A percentile compares a stretch with the other conserved stretches of the same genome.
Evolutionary conservation across 2,329 filamentous ascomycete species (phyloP).

Genomic region (Colletotrichum paranaense): DNA sequence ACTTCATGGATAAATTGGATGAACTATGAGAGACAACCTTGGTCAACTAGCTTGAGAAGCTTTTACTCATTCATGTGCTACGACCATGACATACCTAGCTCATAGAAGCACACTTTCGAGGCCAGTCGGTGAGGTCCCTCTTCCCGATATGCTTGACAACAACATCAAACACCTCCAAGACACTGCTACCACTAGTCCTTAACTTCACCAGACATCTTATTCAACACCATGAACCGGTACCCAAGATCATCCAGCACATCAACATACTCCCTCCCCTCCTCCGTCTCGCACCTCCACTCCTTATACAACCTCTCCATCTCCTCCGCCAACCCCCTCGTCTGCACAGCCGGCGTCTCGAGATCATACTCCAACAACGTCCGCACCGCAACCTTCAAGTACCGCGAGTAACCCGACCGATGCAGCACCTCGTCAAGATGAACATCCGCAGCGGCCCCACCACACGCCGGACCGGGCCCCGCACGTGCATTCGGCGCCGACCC

Average conservation of each 20-base stretch:
- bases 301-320: conserved; percentile 40
- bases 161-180: neutral
- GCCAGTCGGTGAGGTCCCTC: neutral
- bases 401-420: conserved; percentile 42
- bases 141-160: neutral
- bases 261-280: conserved; percentile 45
- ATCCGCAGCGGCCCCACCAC: conserved; percentile 19
- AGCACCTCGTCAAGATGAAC: conserved; percentile 47
- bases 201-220: neutral
- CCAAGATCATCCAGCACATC: conserved; percentile 43
- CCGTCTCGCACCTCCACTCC: conserved; percentile 44
- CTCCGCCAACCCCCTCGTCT: conserved; percentile 28
- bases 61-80: neutral
- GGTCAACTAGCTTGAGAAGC: neutral
- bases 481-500: too few species aligned
- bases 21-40: neutral
- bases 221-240: conserved; percentile 22
- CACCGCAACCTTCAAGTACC: conserved; percentile 39
- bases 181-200: neutral
- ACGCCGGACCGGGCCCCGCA: neutral
- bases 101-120: neutral
- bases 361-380: conserved; percentile 41
- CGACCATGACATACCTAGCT: too few species aligned
- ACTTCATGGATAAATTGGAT: neutral
- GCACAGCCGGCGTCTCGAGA: conserved; percentile 25